Base-by-base conservation (phyloP, 495 filamentous ascomycete species). In the Rhizodiscina lignyota region DNA sequence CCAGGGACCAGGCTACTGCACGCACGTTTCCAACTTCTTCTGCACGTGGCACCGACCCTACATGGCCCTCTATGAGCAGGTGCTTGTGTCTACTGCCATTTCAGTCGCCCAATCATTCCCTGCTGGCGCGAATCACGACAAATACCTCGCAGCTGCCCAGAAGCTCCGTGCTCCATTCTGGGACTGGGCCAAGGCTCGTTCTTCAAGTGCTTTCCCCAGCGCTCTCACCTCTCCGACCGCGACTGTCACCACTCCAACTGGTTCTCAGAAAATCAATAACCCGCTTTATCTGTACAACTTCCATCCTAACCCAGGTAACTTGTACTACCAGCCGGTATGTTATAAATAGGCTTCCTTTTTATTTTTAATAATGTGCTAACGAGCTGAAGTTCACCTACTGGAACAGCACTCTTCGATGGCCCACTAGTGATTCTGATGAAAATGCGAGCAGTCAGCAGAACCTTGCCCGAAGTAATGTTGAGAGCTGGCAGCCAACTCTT, bases 31-130 rank as follows among this genome's bases (percentile, higher is more conserved):
- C 5, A 66, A 72, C 31, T 55, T 82, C 21, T 82, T 82, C 44
- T 63, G 67, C 24, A 66, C 74, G 15, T 83, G 78, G 78, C 77
- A 83, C 56, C 59, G 78, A 28, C 69, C 75, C 12, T 83, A 81
- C 51, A 60, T 81, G 37, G 64, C 65, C 23, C 52, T 82, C 21
- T 70, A 69, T 39, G 78, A 82, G 71, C 68, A 77, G 71, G 55
- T 67, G 4, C 47, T 79, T 22, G 65, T 61, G 38, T 53, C 51
- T 12, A 55, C 68, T 28, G 55, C 64, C 21, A 59, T 66, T 38
- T 43, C 41, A 21, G 72, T 73, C 30, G 70, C 68, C 17, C 52
- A 55, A 11, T 51, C 60, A 21, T 79, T 72, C 51, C 67, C 64
- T 3, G 49, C 48, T 10, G 59, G 61, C 2, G 37, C 53, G 0